Base-by-base conservation (phyloP, 2,329 filamentous ascomycete species). In the Pyrenophora teres region DNA sequence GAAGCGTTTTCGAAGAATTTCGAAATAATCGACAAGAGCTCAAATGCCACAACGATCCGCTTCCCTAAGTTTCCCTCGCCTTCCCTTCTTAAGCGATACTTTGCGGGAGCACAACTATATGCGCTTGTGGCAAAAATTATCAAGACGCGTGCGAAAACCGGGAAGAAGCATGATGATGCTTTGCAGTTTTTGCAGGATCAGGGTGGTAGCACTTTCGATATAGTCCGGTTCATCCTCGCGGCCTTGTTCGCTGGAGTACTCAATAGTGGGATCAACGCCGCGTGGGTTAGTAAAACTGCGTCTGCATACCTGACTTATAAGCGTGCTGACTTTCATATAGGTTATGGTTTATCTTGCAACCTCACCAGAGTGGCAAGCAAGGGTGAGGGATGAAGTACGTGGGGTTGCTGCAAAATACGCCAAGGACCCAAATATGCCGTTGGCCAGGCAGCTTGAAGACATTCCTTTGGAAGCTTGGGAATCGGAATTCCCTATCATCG, bases 381-480 rank as follows among this genome's bases (percentile, higher is more conserved):
- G 74, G 40, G 70, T 78, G 1, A 78, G 74, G 25, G 68, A 71
- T 6, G 82, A 86, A 64, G 74, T 85, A n/a, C 72, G 79, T 42
- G 57, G 55, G 3, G 76, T 74, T 7, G 72, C 82, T 0, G 65
- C 70, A 40, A 77, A 73, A 57, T 74, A 84, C 63, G 70, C 77
- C 13, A 61, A 69, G 2, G 62, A 76, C 46, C 50, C 56, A 0
- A 60, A 65, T 12, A 54, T 66, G 4, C 64, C 76, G 2, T 63
- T 77, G 10, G 64, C 63, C 25, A 64, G 74, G 1, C 69, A 73
- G 16, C 65, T 85, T 1, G 67, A 72, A 32, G 62, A 70, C 2
- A 68, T 85, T 0, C 74, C 75, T 0, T 63, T 83, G 21, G 79
- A 83, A 13, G 79, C 77, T 0, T 86, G 82, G 82, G 82, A 85